phyloP scores from a whole-genome alignment of 2,329 filamentous ascomycete species.

The Diaporthe caulivora region DNA sequence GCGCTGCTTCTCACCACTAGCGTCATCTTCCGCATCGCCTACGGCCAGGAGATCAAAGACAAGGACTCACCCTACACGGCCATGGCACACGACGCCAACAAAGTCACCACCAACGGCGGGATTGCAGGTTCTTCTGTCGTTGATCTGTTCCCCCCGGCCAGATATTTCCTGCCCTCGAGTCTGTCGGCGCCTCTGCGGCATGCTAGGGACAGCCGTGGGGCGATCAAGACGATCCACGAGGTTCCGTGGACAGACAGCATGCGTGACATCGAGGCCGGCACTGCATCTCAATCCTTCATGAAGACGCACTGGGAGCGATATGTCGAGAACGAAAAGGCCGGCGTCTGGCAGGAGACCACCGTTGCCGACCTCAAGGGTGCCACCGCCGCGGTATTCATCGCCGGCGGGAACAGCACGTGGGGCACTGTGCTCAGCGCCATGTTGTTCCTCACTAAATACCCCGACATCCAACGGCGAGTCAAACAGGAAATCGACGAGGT shows the following conservation, averaged over 20 bases:
- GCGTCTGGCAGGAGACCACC: constrained; percentile 49
- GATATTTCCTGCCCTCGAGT: constrained; percentile 55
- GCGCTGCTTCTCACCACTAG: constrained; percentile 45
- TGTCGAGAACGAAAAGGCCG: constrained; percentile 46
- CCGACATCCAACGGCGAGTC: constrained; percentile 59
- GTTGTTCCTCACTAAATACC: constrained; percentile 57
- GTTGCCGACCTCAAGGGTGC: constrained; percentile 62
- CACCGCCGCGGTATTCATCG: constrained; percentile 60
- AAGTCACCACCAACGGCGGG: constrained; percentile 47
- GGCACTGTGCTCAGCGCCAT: constrained; percentile 56
- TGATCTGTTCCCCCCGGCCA: constrained; percentile 61
- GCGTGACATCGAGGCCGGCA: constrained; percentile 49
- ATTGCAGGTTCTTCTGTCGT: constrained; percentile 54
- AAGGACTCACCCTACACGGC: constrained; percentile 44
- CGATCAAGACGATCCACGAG: constrained; percentile 57
- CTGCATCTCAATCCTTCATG: constrained; percentile 48
- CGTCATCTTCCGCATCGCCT: constrained; percentile 46
- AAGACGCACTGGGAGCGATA: constrained; percentile 47
- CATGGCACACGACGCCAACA: constrained; percentile 43
- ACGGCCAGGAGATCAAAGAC: constrained; percentile 43
- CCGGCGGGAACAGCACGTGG: constrained; percentile 61
- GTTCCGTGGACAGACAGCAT: constrained; percentile 53
- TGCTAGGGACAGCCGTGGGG: constrained; percentile 46
- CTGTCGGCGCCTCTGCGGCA: constrained; percentile 43
- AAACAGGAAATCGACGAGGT: constrained; percentile 60